Conservation (phyloP, 352 stramenopile species). For the Phytophthora constricta region DNA sequence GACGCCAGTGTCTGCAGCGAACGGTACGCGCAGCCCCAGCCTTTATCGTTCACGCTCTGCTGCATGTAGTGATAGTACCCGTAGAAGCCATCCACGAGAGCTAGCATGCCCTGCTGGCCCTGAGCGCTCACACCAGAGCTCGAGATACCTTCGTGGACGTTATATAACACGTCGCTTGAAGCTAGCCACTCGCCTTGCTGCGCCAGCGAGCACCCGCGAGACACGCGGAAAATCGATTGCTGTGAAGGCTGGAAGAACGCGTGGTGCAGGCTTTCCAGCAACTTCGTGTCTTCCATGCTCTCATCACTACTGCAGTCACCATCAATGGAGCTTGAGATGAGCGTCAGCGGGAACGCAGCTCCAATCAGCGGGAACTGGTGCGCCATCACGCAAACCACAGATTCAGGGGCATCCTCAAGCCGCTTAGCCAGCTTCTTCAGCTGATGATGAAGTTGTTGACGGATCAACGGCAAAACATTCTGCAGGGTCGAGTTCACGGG, state of each 20-base stretch:
- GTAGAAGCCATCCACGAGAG: constrained; percentile 77
- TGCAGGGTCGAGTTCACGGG: constrained; percentile 27
- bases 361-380: constrained; percentile 62
- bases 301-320: constrained; percentile 11
- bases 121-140: constrained; percentile 40
- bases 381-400: constrained; percentile 21
- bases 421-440: constrained; percentile 30
- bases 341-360: constrained; percentile 54
- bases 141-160: constrained; percentile 74
- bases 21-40: constrained; percentile 90
- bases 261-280: constrained; percentile 33
- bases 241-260: constrained; percentile 54
- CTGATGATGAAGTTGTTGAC: constrained; percentile 34
- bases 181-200: constrained; percentile 37
- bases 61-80: constrained; percentile 90
- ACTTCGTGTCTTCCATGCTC: constrained; percentile 20
- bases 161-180: constrained; percentile 61
- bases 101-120: constrained; percentile 39
- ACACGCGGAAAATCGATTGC: constrained; percentile 48
- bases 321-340: constrained; percentile 23
- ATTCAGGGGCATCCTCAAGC: constrained; percentile 21
- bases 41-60: constrained; percentile 83
- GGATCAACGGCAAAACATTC: constrained; percentile 24
- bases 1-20: constrained; percentile 87
- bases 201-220: constrained; percentile 50